These are phyloP conservation scores for Choiromyces venosus DNA, from an alignment of 495 filamentous ascomycete genomes.

Conservation along the genomic window DNA sequence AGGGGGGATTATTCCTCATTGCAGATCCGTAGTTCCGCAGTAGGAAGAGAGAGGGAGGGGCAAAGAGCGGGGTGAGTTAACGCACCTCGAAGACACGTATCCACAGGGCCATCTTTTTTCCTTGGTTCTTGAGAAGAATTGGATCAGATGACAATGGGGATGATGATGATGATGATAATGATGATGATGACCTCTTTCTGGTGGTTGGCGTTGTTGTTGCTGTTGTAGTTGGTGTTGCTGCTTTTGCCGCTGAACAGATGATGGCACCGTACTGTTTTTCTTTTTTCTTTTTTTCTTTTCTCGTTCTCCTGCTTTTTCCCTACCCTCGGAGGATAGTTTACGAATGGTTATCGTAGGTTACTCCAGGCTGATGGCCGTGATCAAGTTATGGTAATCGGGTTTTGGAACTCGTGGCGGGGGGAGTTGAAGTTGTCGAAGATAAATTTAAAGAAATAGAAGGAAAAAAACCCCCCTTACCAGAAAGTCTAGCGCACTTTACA, in stretches of 20 bases:
- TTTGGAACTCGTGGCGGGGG: neutral
- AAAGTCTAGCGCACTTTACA: neutral
- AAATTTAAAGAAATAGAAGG: neutral
- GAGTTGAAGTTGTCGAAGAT: neutral
- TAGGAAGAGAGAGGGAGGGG: conserved; percentile 17
- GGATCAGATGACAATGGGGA: conserved; percentile 16
- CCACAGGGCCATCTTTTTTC: conserved; percentile 37
- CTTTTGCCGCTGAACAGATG: neutral
- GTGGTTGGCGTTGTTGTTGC: neutral
- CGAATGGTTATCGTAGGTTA: neutral
- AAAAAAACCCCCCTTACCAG: no score
- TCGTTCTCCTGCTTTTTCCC: neutral
- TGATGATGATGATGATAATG: conserved; percentile 3
- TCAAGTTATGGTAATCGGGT: neutral
- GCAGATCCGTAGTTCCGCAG: conserved; percentile 19
- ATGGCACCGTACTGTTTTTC: neutral
- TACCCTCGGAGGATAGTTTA: neutral
- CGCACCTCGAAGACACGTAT: conserved; percentile 51
- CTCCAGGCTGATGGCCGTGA: neutral
- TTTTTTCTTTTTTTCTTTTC: neutral
- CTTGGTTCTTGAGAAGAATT: conserved; percentile 9
- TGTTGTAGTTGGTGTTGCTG: conserved; percentile 5
- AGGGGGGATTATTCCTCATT: conserved; percentile 14
- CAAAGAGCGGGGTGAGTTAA: conserved; percentile 45
- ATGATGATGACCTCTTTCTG: neutral